Evolutionary conservation across 768 basidiomycete genomes (phyloP).

Genomic region (Suillus luteus): DNA sequence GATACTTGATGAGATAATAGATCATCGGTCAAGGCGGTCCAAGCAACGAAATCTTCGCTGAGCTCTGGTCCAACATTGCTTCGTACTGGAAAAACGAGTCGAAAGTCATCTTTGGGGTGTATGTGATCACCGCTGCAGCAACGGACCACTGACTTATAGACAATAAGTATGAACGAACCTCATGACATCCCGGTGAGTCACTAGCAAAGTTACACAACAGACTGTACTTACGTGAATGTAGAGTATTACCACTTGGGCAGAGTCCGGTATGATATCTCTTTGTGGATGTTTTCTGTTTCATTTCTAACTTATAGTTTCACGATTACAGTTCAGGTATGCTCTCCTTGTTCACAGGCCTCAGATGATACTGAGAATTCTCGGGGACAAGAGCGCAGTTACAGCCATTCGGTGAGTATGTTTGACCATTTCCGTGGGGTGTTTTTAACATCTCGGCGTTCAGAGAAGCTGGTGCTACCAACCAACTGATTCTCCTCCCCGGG

Average conservation of each 20-base stretch:
- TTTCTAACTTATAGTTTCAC: not conserved
- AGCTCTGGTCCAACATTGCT: conserved; percentile 55
- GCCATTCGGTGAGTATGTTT: conserved; percentile 59
- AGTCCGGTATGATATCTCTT: conserved; percentile 20
- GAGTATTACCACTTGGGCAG: conserved; percentile 50
- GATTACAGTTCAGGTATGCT: conserved; percentile 6
- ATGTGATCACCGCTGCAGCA: conserved; percentile 19
- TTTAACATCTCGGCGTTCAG: not conserved
- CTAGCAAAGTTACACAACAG: not conserved
- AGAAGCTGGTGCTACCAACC: conserved; percentile 45
- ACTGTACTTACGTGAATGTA: conserved; percentile 2
- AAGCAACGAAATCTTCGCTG: conserved; percentile 52
- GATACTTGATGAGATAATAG: conserved; percentile 22
- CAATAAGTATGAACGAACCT: conserved; percentile 60
- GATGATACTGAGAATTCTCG: not conserved
- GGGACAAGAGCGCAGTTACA: conserved; percentile 59
- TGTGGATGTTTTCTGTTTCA: not conserved
- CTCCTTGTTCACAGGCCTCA: not conserved
- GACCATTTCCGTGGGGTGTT: not conserved
- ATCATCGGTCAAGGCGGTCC: conserved; percentile 69
- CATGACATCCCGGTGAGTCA: conserved; percentile 49
- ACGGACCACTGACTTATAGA: not conserved
- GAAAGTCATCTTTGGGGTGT: conserved; percentile 53
- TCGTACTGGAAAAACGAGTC: conserved; percentile 44
- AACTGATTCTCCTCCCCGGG: conserved; percentile 61